Conservation (phyloP, 768 basidiomycete species). For the Lentinula edodes region DNA sequence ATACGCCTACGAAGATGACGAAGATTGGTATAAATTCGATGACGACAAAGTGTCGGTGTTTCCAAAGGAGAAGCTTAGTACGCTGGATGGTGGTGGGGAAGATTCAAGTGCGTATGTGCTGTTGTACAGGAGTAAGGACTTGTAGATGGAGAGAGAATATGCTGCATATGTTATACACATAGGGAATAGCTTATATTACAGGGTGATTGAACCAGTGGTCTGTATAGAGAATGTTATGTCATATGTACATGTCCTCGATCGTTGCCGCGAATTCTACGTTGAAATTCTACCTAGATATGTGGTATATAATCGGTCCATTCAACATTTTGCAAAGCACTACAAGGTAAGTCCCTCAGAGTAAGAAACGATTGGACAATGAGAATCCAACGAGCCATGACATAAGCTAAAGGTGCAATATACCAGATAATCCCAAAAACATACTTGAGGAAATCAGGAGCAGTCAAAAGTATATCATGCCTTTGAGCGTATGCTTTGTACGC, state of each 20-base stretch:
- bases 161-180: background rate
- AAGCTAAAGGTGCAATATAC: background rate
- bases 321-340: background rate
- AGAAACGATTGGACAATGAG: background rate
- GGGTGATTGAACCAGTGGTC: too few species aligned
- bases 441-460: background rate
- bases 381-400: background rate
- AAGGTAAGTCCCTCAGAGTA: background rate
- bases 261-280: too few species aligned
- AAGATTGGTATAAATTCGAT: slow-evolving; percentile 95
- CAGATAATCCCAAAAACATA: background rate
- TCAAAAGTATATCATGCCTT: background rate
- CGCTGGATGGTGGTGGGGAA: slow-evolving; percentile 86
- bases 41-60: slow-evolving; percentile 92
- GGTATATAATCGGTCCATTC: background rate
- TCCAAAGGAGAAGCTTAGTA: slow-evolving; percentile 74
- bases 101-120: slow-evolving; percentile 88
- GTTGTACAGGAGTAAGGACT: slow-evolving; percentile 65
- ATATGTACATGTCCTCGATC: too few species aligned
- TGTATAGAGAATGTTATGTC: too few species aligned
- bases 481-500: background rate
- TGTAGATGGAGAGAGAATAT: background rate
- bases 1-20: slow-evolving; percentile 50
- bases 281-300: background rate
- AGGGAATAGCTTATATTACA: too few species aligned